Evolutionary conservation across 1,284 basidiomycete genomes (phyloP).

Genomic region (Anthracocystis panici-leucophaei): DNA sequence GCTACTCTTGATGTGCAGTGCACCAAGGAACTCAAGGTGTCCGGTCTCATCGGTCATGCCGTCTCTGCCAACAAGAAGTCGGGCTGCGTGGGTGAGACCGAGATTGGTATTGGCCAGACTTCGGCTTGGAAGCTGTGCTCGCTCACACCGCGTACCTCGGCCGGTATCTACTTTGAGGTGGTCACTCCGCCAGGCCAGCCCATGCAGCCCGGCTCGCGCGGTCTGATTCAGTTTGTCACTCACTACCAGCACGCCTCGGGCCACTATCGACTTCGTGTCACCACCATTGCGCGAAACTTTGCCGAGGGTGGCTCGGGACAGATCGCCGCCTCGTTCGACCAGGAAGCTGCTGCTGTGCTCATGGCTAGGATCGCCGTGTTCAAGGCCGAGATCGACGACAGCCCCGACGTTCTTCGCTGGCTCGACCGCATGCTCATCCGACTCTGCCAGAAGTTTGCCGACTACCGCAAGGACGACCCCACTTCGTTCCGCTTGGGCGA

Average conservation of each 20-base stretch:
- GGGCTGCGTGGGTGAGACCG: constrained; percentile 95
- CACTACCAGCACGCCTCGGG: constrained; percentile 98
- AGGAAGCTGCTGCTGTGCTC: constrained; percentile 96
- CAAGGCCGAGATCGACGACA: constrained; percentile 99
- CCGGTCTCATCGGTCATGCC: constrained; percentile 95
- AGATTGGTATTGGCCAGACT: constrained; percentile 98
- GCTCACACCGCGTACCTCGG: constrained; percentile 87
- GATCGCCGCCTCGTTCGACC: constrained; percentile 95
- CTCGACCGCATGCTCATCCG: constrained; percentile 98
- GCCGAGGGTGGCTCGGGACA: constrained; percentile 94
- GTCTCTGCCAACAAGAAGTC: constrained; percentile 98
- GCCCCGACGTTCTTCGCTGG: constrained; percentile 96
- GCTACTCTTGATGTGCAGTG: constrained; percentile 98
- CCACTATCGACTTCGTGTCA: constrained; percentile 91
- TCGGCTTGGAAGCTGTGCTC: constrained; percentile 99
- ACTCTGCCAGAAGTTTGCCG: constrained; percentile 98
- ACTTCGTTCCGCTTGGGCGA: constrained; percentile 91
- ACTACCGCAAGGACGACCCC: constrained; percentile 98
- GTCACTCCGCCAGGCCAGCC: constrained; percentile 98
- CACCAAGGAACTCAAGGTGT: constrained; percentile 98
- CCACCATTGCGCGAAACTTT: constrained; percentile 95
- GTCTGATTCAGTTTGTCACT: constrained; percentile 97
- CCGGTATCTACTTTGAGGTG: constrained; percentile 97
- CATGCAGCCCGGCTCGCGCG: constrained; percentile 88
- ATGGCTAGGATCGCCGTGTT: constrained; percentile 99